Percentiles rank a stretch among this genome's conserved stretches.
Conservation (phyloP, 164 flowering plant genomes). For the Santalum album region DNA sequence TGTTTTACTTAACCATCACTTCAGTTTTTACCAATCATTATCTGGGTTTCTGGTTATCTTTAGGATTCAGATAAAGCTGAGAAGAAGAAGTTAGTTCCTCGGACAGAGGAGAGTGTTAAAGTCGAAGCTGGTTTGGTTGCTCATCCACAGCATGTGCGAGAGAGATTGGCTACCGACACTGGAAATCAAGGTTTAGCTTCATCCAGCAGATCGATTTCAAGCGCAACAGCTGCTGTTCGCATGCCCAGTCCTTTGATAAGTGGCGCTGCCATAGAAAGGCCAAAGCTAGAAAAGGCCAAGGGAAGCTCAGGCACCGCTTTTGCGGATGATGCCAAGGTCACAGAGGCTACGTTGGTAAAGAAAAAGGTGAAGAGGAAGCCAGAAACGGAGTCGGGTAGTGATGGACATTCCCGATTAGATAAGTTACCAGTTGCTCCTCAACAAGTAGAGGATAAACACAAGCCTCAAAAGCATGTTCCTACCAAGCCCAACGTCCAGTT, state of each 20-base stretch:
- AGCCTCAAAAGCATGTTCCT: slow-evolving; percentile 22
- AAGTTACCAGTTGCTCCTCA: slow-evolving; percentile 17
- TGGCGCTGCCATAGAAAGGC: slow-evolving; percentile 22
- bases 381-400: slow-evolving; percentile 22
- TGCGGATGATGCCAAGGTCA: slow-evolving; percentile 16
- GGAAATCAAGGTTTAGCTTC: slow-evolving; percentile 14
- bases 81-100: slow-evolving; percentile 38
- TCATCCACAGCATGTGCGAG: slow-evolving; percentile 26
- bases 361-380: slow-evolving; percentile 45
- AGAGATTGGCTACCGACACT: slow-evolving; percentile 27
- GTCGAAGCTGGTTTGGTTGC: slow-evolving; percentile 2
- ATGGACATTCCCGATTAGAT: slow-evolving; percentile 25
- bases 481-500: slow-evolving; percentile 19
- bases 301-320: slow-evolving; percentile 21
- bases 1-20: too few relatives aligned
- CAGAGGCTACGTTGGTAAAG: slow-evolving; percentile 24
- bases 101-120: slow-evolving; percentile 17
- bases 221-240: slow-evolving; percentile 10
- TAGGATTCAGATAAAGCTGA: slow-evolving; percentile 42
- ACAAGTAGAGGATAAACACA: slow-evolving; percentile 31
- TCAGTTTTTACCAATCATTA: too few relatives aligned
- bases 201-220: slow-evolving; percentile 19
- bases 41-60: background rate
- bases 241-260: slow-evolving; percentile 17
- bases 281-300: slow-evolving; percentile 40